These are phyloP conservation scores for Aspergillus sp. DNA, from an alignment of 2,329 filamentous ascomycete species.

Conservation along the genomic window DNA sequence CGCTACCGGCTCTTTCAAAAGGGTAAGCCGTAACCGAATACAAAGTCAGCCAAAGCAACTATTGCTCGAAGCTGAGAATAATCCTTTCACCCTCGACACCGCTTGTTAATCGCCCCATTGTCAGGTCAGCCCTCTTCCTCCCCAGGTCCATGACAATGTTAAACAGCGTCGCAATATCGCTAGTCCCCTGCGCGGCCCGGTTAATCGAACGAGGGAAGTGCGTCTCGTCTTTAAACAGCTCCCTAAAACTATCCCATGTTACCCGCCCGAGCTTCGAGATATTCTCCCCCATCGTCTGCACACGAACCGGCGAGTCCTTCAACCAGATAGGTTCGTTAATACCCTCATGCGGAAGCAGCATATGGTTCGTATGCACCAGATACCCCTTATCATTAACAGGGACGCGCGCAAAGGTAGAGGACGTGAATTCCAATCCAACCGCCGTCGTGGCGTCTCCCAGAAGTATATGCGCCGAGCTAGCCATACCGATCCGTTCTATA, in stretches of 20 bases:
- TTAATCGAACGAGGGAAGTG: slow-evolving; percentile 4
- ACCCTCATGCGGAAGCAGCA: slow-evolving; percentile 3
- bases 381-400: neutral
- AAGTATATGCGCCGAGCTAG: slow-evolving; percentile 55
- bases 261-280: neutral
- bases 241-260: neutral
- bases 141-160: slow-evolving; percentile 8
- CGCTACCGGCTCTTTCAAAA: neutral
- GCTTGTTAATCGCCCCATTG: neutral
- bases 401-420: slow-evolving; percentile 1
- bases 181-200: neutral
- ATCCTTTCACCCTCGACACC: neutral
- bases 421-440: slow-evolving; percentile 50
- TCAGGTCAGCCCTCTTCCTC: neutral
- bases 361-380: slow-evolving; percentile 10
- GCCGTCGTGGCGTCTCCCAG: slow-evolving; percentile 48
- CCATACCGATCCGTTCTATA: slow-evolving; percentile 50
- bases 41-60: neutral
- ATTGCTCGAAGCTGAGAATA: neutral
- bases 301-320: slow-evolving; percentile 6
- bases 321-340: slow-evolving; percentile 6
- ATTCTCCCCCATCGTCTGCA: slow-evolving; percentile 4
- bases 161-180: slow-evolving; percentile 3
- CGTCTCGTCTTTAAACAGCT: slow-evolving; percentile 6
- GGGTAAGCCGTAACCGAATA: neutral